These are phyloP conservation scores for Lupinus albus DNA, from an alignment of 306 rosid genomes.

Conservation along the genomic window DNA sequence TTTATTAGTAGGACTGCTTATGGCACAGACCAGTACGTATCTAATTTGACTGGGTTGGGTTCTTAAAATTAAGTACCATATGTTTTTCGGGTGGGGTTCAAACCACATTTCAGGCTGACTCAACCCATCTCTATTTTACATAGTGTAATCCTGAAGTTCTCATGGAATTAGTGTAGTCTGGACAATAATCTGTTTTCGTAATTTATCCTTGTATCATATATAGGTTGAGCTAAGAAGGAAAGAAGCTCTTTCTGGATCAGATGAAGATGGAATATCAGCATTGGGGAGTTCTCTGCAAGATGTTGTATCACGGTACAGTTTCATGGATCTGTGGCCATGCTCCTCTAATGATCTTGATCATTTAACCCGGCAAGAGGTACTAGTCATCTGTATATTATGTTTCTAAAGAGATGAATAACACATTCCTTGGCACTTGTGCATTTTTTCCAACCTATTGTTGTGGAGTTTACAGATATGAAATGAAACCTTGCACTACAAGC, in stretches of 20 bases:
- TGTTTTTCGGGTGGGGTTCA: neutral
- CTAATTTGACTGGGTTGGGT: neutral
- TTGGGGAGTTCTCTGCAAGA: constrained; percentile 76
- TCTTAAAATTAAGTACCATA: too few species aligned
- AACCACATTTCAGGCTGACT: neutral
- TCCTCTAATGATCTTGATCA: constrained; percentile 79
- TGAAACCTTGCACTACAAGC: neutral
- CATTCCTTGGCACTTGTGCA: constrained; percentile 14
- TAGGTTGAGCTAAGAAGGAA: constrained; percentile 93
- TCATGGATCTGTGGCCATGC: constrained; percentile 97
- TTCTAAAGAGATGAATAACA: neutral
- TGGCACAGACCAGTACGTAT: neutral
- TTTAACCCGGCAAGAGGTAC: constrained; percentile 86
- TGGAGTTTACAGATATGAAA: neutral
- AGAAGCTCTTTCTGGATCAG: constrained; percentile 73
- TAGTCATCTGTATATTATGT: neutral
- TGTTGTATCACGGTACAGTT: constrained; percentile 87
- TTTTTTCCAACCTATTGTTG: neutral
- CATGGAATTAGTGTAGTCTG: constrained; percentile 23
- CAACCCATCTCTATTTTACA: too few species aligned
- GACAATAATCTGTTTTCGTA: neutral
- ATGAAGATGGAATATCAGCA: constrained; percentile 68
- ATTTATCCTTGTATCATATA: constrained; percentile 32
- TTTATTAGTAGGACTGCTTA: neutral
- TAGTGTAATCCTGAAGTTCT: constrained; percentile 9